Conservation (phyloP, 1,139 yeast species). For the Arxiozyma bovina region DNA sequence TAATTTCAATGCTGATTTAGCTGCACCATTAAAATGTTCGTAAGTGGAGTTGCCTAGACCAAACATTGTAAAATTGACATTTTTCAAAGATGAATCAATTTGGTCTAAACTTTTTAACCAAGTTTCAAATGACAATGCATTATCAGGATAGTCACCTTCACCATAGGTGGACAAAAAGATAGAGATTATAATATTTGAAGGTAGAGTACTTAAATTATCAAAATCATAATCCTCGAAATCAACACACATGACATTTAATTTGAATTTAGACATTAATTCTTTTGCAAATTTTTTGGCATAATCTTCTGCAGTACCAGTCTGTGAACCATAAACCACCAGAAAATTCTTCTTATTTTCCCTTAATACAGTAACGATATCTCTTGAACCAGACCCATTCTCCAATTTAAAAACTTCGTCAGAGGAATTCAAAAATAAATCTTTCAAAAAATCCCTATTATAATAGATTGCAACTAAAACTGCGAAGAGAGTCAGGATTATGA, state of each 20-base stretch:
- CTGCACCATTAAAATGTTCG: conserved; percentile 82
- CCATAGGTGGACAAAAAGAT: conserved; percentile 91
- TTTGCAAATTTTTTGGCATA: conserved; percentile 85
- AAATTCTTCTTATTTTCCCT: conserved; percentile 61
- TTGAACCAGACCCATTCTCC: conserved; percentile 30
- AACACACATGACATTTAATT: conserved; percentile 69
- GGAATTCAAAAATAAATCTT: conserved; percentile 36
- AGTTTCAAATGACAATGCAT: conserved; percentile 66
- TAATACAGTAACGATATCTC: conserved; percentile 60
- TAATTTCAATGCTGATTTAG: conserved; percentile 48
- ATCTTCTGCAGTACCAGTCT: conserved; percentile 99
- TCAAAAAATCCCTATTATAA: conserved; percentile 53
- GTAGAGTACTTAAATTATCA: conserved; percentile 58
- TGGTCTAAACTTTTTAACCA: conserved; percentile 37
- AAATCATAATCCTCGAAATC: conserved; percentile 84
- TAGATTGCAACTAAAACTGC: conserved; percentile 57
- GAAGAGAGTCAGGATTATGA: conserved; percentile 57
- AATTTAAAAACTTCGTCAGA: conserved; percentile 1
- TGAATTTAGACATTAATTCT: conserved; percentile 71
- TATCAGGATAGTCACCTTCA: conserved; percentile 97
- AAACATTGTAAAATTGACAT: conserved; percentile 62
- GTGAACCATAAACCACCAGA: conserved; percentile 85
- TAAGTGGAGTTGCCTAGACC: conserved; percentile 93
- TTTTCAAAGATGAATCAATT: conserved; percentile 39
- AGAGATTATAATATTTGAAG: conserved; percentile 44